Evolutionary conservation across 768 basidiomycete genomes (phyloP).

Genomic region (Rhizopogon vinicolor): DNA sequence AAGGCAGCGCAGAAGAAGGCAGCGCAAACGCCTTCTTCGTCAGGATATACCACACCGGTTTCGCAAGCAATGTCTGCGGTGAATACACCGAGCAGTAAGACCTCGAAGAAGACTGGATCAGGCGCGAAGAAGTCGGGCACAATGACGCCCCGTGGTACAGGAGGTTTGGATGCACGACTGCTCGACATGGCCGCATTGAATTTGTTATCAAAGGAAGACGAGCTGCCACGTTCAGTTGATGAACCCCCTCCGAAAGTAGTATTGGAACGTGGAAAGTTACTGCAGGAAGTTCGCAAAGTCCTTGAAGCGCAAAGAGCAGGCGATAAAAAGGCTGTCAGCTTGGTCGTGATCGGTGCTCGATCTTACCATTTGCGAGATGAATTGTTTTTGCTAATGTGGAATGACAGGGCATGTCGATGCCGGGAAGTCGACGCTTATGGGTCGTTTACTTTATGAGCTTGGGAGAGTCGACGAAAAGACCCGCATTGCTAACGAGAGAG

Average conservation of each 20-base stretch:
- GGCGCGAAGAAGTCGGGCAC: conserved; percentile 33
- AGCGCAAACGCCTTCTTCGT: conserved; percentile 27
- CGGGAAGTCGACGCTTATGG: conserved; percentile 98
- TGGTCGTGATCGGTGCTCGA: conserved; percentile 83
- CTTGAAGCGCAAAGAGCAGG: conserved; percentile 44
- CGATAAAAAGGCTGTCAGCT: conserved; percentile 67
- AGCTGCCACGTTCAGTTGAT: conserved; percentile 22
- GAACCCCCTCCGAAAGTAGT: conserved; percentile 59
- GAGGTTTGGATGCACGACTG: conserved; percentile 47
- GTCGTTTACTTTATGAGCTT: conserved; percentile 86
- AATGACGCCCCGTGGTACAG: conserved; percentile 36
- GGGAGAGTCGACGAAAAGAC: conserved; percentile 86
- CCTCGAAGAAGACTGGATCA: conserved; percentile 34
- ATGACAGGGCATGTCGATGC: conserved; percentile 93
- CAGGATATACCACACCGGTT: conserved; percentile 33
- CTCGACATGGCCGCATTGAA: conserved; percentile 77
- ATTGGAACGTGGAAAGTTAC: conserved; percentile 72
- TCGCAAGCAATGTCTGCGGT: conserved; percentile 43
- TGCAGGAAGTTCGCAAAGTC: conserved; percentile 69
- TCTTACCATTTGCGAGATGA: conserved; percentile 7
- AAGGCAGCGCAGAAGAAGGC: conserved; percentile 48
- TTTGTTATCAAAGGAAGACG: conserved; percentile 45
- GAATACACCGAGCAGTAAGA: conserved; percentile 36
- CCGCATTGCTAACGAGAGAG: conserved; percentile 79
- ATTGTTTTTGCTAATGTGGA: conserved; percentile 7